These are phyloP conservation scores for Eucalyptus victrix DNA, from an alignment of 345 rosid species.

Conservation along the genomic window DNA sequence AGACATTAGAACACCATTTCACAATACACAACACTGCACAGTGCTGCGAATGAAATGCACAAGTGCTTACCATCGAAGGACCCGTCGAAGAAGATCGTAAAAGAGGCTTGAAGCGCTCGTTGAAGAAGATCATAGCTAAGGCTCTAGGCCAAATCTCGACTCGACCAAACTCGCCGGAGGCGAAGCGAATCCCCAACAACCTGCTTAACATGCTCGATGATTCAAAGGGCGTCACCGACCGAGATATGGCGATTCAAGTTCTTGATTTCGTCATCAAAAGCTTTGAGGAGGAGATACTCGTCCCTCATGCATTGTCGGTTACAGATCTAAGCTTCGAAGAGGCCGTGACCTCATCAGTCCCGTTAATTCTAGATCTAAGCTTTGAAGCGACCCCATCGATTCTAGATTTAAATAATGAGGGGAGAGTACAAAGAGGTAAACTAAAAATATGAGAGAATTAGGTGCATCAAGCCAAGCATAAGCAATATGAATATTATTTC, in stretches of 20 bases:
- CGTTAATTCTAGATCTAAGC: background rate
- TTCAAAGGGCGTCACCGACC: background rate
- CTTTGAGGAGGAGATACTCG: slow-evolving; percentile 41
- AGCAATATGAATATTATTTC: background rate
- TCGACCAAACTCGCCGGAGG: slow-evolving; percentile 16
- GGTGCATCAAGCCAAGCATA: background rate
- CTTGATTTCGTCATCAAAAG: slow-evolving; percentile 63
- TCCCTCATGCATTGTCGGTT: background rate
- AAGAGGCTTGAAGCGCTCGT: background rate
- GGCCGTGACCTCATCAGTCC: background rate
- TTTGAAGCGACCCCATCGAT: background rate
- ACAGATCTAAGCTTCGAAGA: background rate
- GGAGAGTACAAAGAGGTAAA: background rate
- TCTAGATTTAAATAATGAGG: background rate
- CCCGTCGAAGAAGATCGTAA: background rate
- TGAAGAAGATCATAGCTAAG: background rate
- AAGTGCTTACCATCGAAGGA: background rate
- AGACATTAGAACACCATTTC: background rate
- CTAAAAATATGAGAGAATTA: background rate
- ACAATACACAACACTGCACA: background rate
- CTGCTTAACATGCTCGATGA: slow-evolving; percentile 42
- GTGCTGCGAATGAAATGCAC: background rate
- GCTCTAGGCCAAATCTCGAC: background rate
- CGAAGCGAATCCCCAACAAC: slow-evolving; percentile 37
- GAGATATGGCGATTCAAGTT: slow-evolving; percentile 20